Conservation (phyloP, 495 filamentous ascomycete genomes). For the Penicillium subrubescens region DNA sequence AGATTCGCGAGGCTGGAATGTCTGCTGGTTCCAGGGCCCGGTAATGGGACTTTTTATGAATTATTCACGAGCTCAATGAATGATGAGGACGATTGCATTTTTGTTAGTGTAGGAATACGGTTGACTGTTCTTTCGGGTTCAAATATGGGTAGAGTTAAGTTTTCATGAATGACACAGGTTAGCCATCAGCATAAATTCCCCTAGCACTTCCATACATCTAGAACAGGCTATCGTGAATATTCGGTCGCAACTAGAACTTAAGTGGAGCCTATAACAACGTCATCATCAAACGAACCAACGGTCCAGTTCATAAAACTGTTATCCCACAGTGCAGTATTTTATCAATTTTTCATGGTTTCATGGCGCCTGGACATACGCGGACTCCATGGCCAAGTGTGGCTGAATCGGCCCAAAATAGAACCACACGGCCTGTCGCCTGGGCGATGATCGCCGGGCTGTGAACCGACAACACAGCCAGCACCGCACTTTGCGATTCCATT, state of each 20-base stretch:
- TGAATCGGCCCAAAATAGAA: constrained; percentile 33
- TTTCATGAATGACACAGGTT: background rate
- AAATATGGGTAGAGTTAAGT: background rate
- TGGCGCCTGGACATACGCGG: background rate
- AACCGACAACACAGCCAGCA: background rate
- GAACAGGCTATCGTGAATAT: background rate
- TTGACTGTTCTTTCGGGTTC: background rate
- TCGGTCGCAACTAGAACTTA: background rate
- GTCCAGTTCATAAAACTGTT: background rate
- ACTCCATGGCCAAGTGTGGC: constrained; percentile 19
- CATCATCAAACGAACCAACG: background rate
- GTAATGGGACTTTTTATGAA: constrained; percentile 1
- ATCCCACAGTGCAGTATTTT: background rate
- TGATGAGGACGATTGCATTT: constrained; percentile 7
- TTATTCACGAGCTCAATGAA: constrained; percentile 10
- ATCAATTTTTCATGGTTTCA: background rate
- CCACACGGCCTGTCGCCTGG: constrained; percentile 34
- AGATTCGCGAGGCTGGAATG: constrained; percentile 20
- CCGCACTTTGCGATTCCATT: background rate
- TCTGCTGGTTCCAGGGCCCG: constrained; percentile 3
- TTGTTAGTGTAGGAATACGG: background rate
- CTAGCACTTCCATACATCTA: background rate
- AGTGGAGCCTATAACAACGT: background rate
- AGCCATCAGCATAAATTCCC: background rate
- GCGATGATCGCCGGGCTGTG: constrained; percentile 17